Evolutionary conservation across 2,329 filamentous ascomycete genomes (phyloP).

Genomic region (Aspergillus chevalieri): DNA sequence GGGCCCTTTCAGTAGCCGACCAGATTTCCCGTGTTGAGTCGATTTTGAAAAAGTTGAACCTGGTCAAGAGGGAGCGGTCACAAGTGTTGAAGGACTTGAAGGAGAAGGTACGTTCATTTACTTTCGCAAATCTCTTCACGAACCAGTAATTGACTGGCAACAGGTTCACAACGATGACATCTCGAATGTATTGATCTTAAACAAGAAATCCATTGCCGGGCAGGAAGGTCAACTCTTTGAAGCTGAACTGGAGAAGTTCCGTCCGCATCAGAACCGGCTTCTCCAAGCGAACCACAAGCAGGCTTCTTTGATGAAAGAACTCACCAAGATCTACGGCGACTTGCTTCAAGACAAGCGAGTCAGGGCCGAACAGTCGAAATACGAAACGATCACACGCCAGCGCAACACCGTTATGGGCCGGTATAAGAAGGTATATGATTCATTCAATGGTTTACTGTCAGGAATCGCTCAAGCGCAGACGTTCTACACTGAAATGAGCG

Average conservation of each 20-base stretch:
- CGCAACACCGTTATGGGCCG: constrained; percentile 72
- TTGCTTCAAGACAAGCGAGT: constrained; percentile 92
- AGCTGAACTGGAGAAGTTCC: constrained; percentile 94
- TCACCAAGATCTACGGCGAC: constrained; percentile 79
- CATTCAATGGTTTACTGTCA: constrained; percentile 81
- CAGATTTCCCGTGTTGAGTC: constrained; percentile 88
- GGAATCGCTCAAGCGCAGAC: constrained; percentile 81
- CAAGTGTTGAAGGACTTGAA: constrained; percentile 96
- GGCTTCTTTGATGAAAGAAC: constrained; percentile 85
- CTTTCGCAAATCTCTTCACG: background rate
- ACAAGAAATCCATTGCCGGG: constrained; percentile 92
- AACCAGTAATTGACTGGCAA: background rate
- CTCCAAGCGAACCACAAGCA: constrained; percentile 95
- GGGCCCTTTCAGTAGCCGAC: constrained; percentile 71
- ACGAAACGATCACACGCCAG: constrained; percentile 80
- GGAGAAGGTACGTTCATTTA: constrained; percentile 65
- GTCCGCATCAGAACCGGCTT: constrained; percentile 83
- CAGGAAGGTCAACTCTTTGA: constrained; percentile 91
- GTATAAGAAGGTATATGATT: constrained; percentile 87
- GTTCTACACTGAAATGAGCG: constrained; percentile 94
- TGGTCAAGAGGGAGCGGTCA: constrained; percentile 84
- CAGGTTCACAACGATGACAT: constrained; percentile 96
- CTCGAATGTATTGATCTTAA: constrained; percentile 91
- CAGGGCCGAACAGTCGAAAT: constrained; percentile 88
- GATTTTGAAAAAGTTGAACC: constrained; percentile 79